A percentile compares a stretch with the other conserved stretches of the same genome.
Conservation (phyloP, 257 asterid species). For the Coffea canephora region DNA sequence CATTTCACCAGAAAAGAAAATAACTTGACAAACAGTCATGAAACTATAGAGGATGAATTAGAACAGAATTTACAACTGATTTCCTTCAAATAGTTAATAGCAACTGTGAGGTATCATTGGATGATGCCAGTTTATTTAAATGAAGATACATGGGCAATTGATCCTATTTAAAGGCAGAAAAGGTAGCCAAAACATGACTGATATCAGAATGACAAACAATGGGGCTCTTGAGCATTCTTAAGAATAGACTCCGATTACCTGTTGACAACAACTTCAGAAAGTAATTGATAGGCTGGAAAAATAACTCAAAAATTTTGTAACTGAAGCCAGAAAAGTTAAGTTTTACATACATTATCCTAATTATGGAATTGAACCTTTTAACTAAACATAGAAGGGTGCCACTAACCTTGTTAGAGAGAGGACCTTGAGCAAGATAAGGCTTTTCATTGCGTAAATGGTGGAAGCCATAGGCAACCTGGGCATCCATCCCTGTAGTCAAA, state of each 20-base stretch:
- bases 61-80: neutral
- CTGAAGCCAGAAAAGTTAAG: no score
- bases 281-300: neutral
- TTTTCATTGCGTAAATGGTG: conserved; percentile 86
- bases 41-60: neutral
- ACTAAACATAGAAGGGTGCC: conserved; percentile 10
- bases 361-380: neutral
- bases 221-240: neutral
- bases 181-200: neutral
- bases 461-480: conserved; percentile 94
- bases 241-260: neutral
- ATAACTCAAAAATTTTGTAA: conserved; percentile 4
- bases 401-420: conserved; percentile 81
- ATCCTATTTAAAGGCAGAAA: neutral
- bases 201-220: no score
- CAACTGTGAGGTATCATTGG: neutral
- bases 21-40: neutral
- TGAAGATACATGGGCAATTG: neutral
- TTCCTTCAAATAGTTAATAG: neutral
- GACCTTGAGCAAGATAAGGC: conserved; percentile 96
- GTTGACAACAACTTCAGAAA: no score
- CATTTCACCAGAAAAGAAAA: neutral
- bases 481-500: conserved; percentile 83
- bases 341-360: neutral
- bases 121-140: neutral